Percentiles rank a stretch among this genome's conserved stretches.
These are phyloP conservation scores for Cystobasidium slooffiae DNA, from an alignment of 1,284 basidiomycete species.

Conservation along the genomic window DNA sequence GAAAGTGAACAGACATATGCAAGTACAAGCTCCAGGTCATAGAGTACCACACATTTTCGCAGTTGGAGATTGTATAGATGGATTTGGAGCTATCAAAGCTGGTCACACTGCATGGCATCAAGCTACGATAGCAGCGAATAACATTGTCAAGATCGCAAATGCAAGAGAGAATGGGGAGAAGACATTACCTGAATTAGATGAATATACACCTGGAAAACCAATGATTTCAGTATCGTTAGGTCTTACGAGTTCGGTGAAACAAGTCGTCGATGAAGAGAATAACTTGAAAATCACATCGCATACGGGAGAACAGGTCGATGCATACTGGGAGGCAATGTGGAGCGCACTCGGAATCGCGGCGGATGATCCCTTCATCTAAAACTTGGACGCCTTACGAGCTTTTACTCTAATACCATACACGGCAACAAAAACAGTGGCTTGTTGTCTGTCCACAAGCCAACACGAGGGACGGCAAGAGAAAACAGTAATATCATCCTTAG, in stretches of 20 bases:
- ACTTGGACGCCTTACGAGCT: not conserved
- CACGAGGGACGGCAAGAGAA: too few species aligned
- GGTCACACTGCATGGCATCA: conserved; percentile 64
- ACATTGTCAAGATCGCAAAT: conserved; percentile 53
- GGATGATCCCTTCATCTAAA: conserved; percentile 34
- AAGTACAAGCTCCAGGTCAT: conserved; percentile 44
- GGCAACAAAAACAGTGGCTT: too few species aligned
- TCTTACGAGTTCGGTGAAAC: conserved; percentile 31
- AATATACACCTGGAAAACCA: conserved; percentile 65
- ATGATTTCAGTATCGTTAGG: conserved; percentile 74
- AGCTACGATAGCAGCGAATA: conserved; percentile 54
- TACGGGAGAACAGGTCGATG: conserved; percentile 45
- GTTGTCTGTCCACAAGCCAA: too few species aligned
- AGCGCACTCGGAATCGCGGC: conserved; percentile 44
- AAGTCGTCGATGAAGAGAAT: conserved; percentile 15
- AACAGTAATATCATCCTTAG: too few species aligned
- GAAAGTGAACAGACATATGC: conserved; percentile 49
- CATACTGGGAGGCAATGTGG: conserved; percentile 48
- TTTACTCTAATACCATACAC: not conserved
- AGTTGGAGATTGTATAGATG: conserved; percentile 68
- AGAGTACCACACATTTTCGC: conserved; percentile 64
- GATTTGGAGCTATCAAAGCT: conserved; percentile 70
- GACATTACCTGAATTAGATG: conserved; percentile 59
- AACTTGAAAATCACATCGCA: conserved; percentile 43
- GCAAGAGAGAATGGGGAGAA: conserved; percentile 26